A percentile compares a stretch with the other conserved stretches of the same genome.
These are phyloP conservation scores for Begonia peltatifolia DNA, from an alignment of 306 rosid genomes.

Conservation along the genomic window DNA sequence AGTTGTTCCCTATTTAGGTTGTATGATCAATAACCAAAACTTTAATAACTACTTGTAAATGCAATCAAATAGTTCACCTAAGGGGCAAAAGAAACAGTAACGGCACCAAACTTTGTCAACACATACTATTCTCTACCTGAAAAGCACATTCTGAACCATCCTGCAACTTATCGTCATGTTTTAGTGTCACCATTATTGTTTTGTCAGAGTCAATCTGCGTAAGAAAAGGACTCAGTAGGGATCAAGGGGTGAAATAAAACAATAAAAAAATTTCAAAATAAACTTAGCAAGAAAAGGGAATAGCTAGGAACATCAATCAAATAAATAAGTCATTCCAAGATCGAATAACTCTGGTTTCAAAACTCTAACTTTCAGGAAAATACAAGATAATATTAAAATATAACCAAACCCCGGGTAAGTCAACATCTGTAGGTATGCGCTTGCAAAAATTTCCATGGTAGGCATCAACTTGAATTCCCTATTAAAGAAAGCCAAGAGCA, in stretches of 20 bases:
- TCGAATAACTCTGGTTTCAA: no score
- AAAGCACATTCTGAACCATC: slow-evolving; percentile 96
- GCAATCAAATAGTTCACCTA: not conserved
- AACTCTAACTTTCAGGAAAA: no score
- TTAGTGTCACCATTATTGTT: slow-evolving; percentile 74
- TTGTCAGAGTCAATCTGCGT: slow-evolving; percentile 96
- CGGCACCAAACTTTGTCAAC: no score
- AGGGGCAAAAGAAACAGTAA: not conserved
- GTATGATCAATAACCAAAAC: no score
- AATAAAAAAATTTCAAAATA: not conserved
- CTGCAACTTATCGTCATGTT: slow-evolving; percentile 93
- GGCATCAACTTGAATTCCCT: slow-evolving; percentile 97
- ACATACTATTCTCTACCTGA: slow-evolving; percentile 39
- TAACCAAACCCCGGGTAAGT: slow-evolving; percentile 79
- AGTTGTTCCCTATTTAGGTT: no score
- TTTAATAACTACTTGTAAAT: no score
- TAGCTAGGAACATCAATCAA: no score
- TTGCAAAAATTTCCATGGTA: slow-evolving; percentile 87
- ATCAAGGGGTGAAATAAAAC: not conserved
- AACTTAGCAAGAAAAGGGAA: not conserved
- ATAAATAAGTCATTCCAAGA: no score
- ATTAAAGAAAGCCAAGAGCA: slow-evolving; percentile 13
- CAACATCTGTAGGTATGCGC: slow-evolving; percentile 92
- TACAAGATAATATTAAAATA: slow-evolving; percentile 3
- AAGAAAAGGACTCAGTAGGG: slow-evolving; percentile 1